Evolutionary conservation across 441 rosid species (phyloP).

Genomic region (Sinapis alba): DNA sequence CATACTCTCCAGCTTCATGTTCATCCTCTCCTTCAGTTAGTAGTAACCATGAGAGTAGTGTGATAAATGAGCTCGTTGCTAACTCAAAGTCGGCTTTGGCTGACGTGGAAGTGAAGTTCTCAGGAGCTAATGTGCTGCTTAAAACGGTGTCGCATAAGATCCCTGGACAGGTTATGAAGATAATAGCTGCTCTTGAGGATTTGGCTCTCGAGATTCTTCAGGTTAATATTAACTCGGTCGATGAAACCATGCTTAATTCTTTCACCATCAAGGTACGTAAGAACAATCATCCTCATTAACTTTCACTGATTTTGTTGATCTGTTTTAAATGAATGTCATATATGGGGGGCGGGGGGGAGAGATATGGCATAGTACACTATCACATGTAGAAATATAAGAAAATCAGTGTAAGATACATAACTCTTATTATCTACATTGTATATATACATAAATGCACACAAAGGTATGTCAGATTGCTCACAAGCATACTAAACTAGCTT

Average conservation of each 20-base stretch:
- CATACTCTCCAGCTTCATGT: slow-evolving; percentile 62
- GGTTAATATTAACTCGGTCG: slow-evolving; percentile 61
- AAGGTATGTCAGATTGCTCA: slow-evolving; percentile 31
- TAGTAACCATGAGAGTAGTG: slow-evolving; percentile 52
- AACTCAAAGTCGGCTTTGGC: slow-evolving; percentile 85
- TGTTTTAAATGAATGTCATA: not conserved
- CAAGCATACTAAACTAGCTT: slow-evolving; percentile 28
- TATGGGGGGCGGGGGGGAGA: slow-evolving; percentile 4
- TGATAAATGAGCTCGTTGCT: slow-evolving; percentile 57
- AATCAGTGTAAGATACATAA: slow-evolving; percentile 11
- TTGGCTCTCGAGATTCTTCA: slow-evolving; percentile 80
- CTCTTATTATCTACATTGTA: slow-evolving; percentile 27
- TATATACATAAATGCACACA: slow-evolving; percentile 21
- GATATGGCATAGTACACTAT: slow-evolving; percentile 32
- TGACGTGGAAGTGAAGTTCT: slow-evolving; percentile 91
- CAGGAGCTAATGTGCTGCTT: slow-evolving; percentile 73
- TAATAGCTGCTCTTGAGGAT: slow-evolving; percentile 76
- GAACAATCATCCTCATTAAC: slow-evolving; percentile 16
- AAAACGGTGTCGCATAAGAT: slow-evolving; percentile 76
- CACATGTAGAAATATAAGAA: slow-evolving; percentile 3
- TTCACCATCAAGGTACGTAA: slow-evolving; percentile 92
- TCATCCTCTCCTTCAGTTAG: slow-evolving; percentile 61
- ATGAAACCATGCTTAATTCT: slow-evolving; percentile 82
- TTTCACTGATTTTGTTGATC: not conserved
- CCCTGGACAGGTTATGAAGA: slow-evolving; percentile 88